phyloP scores from a whole-genome alignment of 176 grass and related monocot species.

The Echinochloa phyllopogon region DNA sequence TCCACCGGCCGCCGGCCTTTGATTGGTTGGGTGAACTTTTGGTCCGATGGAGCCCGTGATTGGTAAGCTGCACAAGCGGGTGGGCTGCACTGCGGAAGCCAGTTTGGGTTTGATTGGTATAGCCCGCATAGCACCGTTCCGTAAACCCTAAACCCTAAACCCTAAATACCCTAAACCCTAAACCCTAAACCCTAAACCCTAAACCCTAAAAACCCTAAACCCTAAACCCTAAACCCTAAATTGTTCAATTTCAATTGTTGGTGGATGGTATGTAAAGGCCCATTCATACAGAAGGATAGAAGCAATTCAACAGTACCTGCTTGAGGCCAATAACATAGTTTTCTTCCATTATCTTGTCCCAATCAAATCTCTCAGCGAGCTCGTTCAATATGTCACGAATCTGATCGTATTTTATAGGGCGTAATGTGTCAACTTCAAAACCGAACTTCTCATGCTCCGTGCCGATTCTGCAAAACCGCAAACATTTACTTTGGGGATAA shows the following conservation, averaged over 20 bases:
- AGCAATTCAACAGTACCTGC: conserved; percentile 61
- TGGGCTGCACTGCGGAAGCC: no score
- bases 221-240: no score
- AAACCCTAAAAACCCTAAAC: no score
- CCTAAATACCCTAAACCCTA: no score
- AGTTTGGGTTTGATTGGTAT: no score
- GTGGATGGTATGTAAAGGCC: not conserved
- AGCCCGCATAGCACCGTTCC: no score
- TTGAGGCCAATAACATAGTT: conserved; percentile 85
- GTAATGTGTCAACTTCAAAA: conserved; percentile 85
- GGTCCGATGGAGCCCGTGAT: no score
- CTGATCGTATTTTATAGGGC: conserved; percentile 89
- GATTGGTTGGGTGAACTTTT: no score
- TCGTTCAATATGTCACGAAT: conserved; percentile 81
- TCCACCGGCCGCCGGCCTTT: no score
- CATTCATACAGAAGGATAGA: not conserved
- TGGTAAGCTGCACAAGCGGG: no score
- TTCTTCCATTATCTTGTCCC: conserved; percentile 94
- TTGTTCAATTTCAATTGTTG: not conserved
- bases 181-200: no score
- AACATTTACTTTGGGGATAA: not conserved
- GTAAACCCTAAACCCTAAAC: no score
- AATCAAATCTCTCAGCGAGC: conserved; percentile 88
- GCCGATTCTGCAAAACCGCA: conserved; percentile 75
- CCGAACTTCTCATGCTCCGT: conserved; percentile 99